These are phyloP conservation scores for Puccinellia tenuiflora DNA, from an alignment of 176 grass and related monocot genomes.

Conservation along the genomic window DNA sequence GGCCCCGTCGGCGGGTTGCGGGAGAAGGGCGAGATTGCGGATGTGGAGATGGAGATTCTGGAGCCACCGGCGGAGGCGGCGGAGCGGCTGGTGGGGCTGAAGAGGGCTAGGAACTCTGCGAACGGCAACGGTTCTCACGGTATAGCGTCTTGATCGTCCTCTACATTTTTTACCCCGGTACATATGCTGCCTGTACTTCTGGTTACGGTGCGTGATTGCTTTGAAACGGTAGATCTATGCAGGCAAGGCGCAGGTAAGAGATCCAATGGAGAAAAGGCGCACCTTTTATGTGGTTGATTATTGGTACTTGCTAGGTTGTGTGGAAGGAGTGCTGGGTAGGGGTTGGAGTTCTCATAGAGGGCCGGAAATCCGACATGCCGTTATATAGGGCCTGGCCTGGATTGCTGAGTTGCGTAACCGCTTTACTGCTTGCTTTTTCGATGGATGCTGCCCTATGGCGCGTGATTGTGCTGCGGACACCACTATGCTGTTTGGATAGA, in stretches of 20 bases:
- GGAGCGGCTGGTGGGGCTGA: background rate
- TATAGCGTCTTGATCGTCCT: background rate
- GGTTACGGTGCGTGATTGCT: background rate
- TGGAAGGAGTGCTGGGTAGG: background rate
- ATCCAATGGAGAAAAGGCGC: background rate
- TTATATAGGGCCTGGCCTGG: constrained; percentile 4
- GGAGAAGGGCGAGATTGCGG: constrained; percentile 3
- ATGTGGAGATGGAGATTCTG: constrained; percentile 5
- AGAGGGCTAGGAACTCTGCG: background rate
- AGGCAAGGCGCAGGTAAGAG: background rate
- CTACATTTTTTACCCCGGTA: background rate
- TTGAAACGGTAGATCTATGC: constrained; percentile 10
- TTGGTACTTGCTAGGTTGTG: background rate
- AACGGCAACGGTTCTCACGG: background rate
- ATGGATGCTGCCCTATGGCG: background rate
- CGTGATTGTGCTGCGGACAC: background rate
- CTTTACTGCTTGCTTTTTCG: background rate
- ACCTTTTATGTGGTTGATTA: background rate
- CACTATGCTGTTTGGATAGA: background rate
- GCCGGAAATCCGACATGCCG: background rate
- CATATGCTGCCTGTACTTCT: background rate
- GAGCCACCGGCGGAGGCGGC: background rate
- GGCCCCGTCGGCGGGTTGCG: background rate
- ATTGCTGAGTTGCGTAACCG: background rate
- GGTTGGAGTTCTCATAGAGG: background rate